These are phyloP conservation scores for Lineolata rhizophorae DNA, from an alignment of 495 filamentous ascomycete species.

Conservation along the genomic window DNA sequence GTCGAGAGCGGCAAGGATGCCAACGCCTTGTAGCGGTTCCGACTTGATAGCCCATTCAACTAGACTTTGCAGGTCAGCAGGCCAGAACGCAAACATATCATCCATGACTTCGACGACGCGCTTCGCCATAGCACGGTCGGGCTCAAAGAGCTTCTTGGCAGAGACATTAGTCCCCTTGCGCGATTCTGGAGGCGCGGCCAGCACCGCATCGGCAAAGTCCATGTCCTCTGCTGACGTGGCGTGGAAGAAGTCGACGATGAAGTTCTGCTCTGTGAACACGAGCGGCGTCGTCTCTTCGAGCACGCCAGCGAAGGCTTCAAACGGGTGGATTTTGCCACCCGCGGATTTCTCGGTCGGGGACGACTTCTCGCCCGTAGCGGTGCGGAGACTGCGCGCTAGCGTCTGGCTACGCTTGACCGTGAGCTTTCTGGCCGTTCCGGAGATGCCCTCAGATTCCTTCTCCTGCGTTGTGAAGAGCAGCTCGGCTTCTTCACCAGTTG, in stretches of 20 bases:
- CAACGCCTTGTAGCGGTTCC: constrained; percentile 83
- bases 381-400: constrained; percentile 55
- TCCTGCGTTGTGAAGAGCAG: constrained; percentile 71
- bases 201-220: constrained; percentile 66
- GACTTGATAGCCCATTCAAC: constrained; percentile 63
- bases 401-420: constrained; percentile 77
- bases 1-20: constrained; percentile 63
- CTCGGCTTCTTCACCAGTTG: constrained; percentile 67
- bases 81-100: constrained; percentile 60
- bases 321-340: constrained; percentile 45
- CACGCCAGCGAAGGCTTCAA: constrained; percentile 63
- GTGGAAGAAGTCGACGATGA: constrained; percentile 83
- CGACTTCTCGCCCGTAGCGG: constrained; percentile 33
- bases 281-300: constrained; percentile 59
- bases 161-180: constrained; percentile 47
- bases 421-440: constrained; percentile 64
- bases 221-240: constrained; percentile 49
- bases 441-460: constrained; percentile 54
- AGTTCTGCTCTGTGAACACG: constrained; percentile 83
- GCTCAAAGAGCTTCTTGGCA: constrained; percentile 52
- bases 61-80: constrained; percentile 53
- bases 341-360: constrained; percentile 35
- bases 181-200: constrained; percentile 37
- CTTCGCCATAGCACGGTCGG: constrained; percentile 62
- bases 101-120: constrained; percentile 69